These are phyloP conservation scores for Pestalotiopsis sp. DNA, from an alignment of 2,329 filamentous ascomycete genomes.

Conservation along the genomic window DNA sequence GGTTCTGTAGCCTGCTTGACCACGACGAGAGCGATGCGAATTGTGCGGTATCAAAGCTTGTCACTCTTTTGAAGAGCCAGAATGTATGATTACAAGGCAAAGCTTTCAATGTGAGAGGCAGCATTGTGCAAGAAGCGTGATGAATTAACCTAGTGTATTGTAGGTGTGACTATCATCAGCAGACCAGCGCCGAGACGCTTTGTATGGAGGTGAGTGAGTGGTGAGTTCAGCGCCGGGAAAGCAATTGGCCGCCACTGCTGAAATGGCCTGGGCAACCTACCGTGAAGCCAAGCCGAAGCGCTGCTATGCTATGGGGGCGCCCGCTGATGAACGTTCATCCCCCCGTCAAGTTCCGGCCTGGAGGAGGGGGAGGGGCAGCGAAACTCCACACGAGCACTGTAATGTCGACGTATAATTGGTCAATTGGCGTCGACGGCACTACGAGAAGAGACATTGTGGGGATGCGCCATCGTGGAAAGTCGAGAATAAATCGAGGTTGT, in stretches of 20 bases:
- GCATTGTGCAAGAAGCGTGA: too few species aligned
- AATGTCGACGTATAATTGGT: not conserved
- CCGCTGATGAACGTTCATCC: conserved; percentile 11
- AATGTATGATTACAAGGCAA: too few species aligned
- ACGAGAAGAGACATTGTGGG: not conserved
- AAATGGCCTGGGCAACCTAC: not conserved
- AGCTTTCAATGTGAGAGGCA: too few species aligned
- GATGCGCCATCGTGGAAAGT: not conserved
- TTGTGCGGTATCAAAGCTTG: too few species aligned
- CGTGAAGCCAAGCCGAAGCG: not conserved
- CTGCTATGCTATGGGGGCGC: not conserved
- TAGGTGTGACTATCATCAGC: too few species aligned
- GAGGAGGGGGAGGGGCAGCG: conserved; percentile 10
- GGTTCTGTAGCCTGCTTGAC: too few species aligned
- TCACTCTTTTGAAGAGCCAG: too few species aligned
- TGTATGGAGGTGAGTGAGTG: not conserved
- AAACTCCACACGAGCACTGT: not conserved
- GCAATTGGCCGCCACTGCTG: conserved; percentile 1
- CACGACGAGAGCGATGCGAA: too few species aligned
- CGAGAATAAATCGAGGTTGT: not conserved
- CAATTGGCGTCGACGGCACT: not conserved
- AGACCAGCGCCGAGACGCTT: too few species aligned
- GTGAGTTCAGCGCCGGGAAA: not conserved
- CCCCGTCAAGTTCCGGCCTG: not conserved
- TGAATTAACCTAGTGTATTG: too few species aligned